These are phyloP conservation scores for Withania somnifera DNA, from an alignment of 305 asterid genomes.

Conservation along the genomic window DNA sequence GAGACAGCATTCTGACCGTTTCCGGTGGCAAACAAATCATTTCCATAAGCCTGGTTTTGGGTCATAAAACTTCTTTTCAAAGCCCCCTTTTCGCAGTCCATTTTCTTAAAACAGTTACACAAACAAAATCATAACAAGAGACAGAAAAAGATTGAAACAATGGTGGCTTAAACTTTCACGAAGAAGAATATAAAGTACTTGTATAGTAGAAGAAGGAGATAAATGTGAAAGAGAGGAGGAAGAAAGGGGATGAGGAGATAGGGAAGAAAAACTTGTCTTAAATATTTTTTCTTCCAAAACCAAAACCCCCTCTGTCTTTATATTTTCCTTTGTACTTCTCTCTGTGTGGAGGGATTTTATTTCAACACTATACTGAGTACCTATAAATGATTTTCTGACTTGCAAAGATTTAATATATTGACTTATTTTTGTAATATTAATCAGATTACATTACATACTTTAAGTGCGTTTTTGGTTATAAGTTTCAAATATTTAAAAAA, in stretches of 20 bases:
- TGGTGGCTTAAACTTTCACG: too few species aligned
- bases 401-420: not conserved
- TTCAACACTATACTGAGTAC: not conserved
- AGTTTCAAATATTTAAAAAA: too few species aligned
- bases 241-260: not conserved
- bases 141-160: not conserved
- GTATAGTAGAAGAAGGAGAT: slow-evolving; percentile 7
- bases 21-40: slow-evolving; percentile 11
- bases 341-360: not conserved
- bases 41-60: not conserved
- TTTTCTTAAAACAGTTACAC: slow-evolving; percentile 18
- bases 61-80: slow-evolving; percentile 16
- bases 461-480: too few species aligned
- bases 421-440: not conserved
- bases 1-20: slow-evolving; percentile 15
- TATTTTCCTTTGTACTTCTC: not conserved
- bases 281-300: not conserved
- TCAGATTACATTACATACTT: not conserved
- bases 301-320: not conserved
- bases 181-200: slow-evolving; percentile 14
- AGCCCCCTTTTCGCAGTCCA: slow-evolving; percentile 37
- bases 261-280: slow-evolving; percentile 9
- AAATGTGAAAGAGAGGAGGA: slow-evolving; percentile 6
- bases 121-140: not conserved
- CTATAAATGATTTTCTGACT: not conserved